These are phyloP conservation scores for Podospora fimiseda DNA, from an alignment of 495 filamentous ascomycete species.

Conservation along the genomic window DNA sequence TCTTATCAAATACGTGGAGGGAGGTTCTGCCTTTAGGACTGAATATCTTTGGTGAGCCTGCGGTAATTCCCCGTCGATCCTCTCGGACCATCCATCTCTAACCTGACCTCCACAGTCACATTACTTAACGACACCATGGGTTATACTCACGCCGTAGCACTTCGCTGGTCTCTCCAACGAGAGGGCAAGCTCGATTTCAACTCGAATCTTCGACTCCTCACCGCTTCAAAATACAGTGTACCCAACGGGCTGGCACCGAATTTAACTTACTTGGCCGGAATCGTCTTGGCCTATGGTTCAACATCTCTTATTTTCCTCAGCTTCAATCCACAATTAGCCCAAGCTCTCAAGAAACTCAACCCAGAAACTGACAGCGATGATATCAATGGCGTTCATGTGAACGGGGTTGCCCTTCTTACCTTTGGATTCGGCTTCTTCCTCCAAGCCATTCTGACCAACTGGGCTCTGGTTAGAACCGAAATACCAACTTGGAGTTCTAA, in stretches of 20 bases:
- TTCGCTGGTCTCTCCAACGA: constrained; percentile 38
- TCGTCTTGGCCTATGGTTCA: constrained; percentile 32
- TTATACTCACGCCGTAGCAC: constrained; percentile 33
- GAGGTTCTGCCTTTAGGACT: constrained; percentile 21
- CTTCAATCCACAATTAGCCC: constrained; percentile 23
- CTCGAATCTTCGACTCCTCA: constrained; percentile 39
- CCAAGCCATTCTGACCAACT: constrained; percentile 31
- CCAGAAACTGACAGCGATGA: constrained; percentile 5
- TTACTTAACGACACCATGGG: constrained; percentile 33
- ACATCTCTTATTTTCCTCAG: constrained; percentile 34
- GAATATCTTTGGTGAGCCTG: constrained; percentile 23
- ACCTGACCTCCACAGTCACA: constrained; percentile 17
- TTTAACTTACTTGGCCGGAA: constrained; percentile 21
- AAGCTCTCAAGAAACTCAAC: constrained; percentile 12
- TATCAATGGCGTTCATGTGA: constrained; percentile 21
- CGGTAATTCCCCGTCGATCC: not conserved
- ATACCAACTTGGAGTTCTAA: constrained; percentile 35
- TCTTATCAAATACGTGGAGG: constrained; percentile 17
- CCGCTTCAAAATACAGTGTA: constrained; percentile 16
- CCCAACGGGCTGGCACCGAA: constrained; percentile 30
- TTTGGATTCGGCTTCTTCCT: constrained; percentile 29
- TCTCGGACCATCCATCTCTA: not conserved
- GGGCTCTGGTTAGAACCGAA: constrained; percentile 24
- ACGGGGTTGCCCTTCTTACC: constrained; percentile 28
- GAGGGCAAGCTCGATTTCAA: constrained; percentile 38